A percentile compares a stretch with the other conserved stretches of the same genome.
These are phyloP conservation scores for Xylariaceae sp. DNA, from an alignment of 2,329 filamentous ascomycete species.

Conservation along the genomic window DNA sequence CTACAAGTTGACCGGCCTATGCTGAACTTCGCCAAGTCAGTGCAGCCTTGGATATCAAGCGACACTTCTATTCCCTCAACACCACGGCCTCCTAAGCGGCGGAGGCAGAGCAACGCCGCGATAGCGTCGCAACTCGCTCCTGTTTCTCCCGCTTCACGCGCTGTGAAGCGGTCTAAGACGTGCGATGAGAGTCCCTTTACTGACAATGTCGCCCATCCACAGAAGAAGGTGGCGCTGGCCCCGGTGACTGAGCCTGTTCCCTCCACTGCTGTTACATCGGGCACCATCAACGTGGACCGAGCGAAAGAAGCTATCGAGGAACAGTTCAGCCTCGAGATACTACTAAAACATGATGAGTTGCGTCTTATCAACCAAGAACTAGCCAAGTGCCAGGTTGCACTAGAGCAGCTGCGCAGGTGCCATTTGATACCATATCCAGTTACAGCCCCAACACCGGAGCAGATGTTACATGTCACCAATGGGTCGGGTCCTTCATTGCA, in stretches of 20 bases:
- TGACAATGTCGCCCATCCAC: conserved; percentile 29
- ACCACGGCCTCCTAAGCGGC: conserved; percentile 31
- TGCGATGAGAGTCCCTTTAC: conserved; percentile 28
- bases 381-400: conserved; percentile 86
- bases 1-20: conserved; percentile 42
- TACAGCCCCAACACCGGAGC: conserved; percentile 60
- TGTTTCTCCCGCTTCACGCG: conserved; percentile 30
- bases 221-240: conserved; percentile 30
- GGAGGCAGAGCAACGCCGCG: conserved; percentile 33
- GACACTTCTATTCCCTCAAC: conserved; percentile 24
- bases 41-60: conserved; percentile 34
- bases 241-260: conserved; percentile 20
- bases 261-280: conserved; percentile 8
- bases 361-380: conserved; percentile 93
- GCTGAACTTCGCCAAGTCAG: conserved; percentile 34
- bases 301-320: conserved; percentile 73
- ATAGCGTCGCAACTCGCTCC: conserved; percentile 30
- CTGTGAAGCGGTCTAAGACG: conserved; percentile 43
- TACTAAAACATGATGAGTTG: conserved; percentile 91
- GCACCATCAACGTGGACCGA: conserved; percentile 41
- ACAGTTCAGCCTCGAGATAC: conserved; percentile 85
- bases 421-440: conserved; percentile 87
- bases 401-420: conserved; percentile 91
- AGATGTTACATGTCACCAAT: conserved; percentile 66
- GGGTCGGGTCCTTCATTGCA: conserved; percentile 70